phyloP scores from a whole-genome alignment of 75 land plant species.

The Larix kaempferi region DNA sequence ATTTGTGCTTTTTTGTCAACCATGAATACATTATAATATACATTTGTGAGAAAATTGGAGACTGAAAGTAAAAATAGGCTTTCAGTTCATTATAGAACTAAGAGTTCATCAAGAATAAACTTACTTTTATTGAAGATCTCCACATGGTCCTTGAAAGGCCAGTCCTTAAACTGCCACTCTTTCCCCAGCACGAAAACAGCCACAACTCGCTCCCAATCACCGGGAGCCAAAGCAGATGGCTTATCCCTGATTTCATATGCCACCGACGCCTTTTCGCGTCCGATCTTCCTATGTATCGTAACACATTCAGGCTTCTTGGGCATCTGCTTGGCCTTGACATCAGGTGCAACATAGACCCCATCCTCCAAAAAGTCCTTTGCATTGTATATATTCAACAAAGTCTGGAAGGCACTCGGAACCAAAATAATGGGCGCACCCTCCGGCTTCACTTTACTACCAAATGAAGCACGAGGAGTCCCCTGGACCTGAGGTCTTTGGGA shows the following conservation, averaged over 20 bases:
- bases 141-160: constrained; percentile 41
- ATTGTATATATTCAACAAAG: constrained; percentile 50
- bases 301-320: constrained; percentile 36
- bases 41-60: no score
- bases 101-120: constrained; percentile 4
- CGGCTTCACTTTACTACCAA: constrained; percentile 11
- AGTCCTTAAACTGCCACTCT: constrained; percentile 61
- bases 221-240: constrained; percentile 25
- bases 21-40: no score
- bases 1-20: no score
- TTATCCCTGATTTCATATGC: constrained; percentile 47
- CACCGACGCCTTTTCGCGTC: constrained; percentile 29
- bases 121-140: constrained; percentile 53
- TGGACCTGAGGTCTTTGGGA: constrained; percentile 12
- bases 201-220: constrained; percentile 54
- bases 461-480: constrained; percentile 1
- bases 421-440: constrained; percentile 41
- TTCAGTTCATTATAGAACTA: no score
- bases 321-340: constrained; percentile 31
- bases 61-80: no score
- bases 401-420: constrained; percentile 55
- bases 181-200: constrained; percentile 56
- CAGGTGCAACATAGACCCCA: constrained; percentile 44
- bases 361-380: constrained; percentile 59
- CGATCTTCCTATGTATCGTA: constrained; percentile 42